Evolutionary conservation across 352 stramenopile genomes (phyloP).

Genomic region (Pythium utonaiense): DNA sequence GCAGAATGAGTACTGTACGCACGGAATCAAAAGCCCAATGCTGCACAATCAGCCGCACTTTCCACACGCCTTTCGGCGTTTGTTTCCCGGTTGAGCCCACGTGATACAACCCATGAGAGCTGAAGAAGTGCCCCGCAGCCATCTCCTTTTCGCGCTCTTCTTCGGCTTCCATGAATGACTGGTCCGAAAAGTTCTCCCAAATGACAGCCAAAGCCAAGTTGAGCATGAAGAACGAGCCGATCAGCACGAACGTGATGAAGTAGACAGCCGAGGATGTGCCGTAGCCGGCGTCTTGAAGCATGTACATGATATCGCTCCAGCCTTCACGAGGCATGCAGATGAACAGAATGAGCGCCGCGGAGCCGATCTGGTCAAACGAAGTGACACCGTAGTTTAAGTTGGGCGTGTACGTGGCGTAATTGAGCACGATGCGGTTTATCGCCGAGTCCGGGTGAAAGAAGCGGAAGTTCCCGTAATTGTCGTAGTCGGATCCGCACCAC

Average conservation of each 20-base stretch:
- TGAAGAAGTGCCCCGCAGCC: not conserved
- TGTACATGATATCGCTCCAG: slow-evolving; percentile 56
- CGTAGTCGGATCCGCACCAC: slow-evolving; percentile 65
- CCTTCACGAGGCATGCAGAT: slow-evolving; percentile 89
- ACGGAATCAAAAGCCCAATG: slow-evolving; percentile 58
- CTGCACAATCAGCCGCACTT: slow-evolving; percentile 30
- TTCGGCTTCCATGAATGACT: slow-evolving; percentile 54
- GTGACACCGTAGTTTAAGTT: slow-evolving; percentile 85
- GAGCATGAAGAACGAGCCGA: slow-evolving; percentile 90
- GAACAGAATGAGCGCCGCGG: slow-evolving; percentile 81
- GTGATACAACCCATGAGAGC: not conserved
- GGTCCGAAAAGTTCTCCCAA: slow-evolving; percentile 75
- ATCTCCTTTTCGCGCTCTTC: slow-evolving; percentile 33
- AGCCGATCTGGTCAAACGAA: slow-evolving; percentile 87
- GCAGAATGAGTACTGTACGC: slow-evolving; percentile 58
- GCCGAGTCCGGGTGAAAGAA: slow-evolving; percentile 48
- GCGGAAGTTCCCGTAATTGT: slow-evolving; percentile 54
- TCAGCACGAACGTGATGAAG: slow-evolving; percentile 86
- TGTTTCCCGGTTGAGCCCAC: not conserved
- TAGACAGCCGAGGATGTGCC: slow-evolving; percentile 57
- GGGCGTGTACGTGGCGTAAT: slow-evolving; percentile 49
- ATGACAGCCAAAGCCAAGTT: slow-evolving; percentile 90
- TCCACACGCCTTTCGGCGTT: not conserved
- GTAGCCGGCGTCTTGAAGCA: slow-evolving; percentile 46
- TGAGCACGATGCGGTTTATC: slow-evolving; percentile 34